Conservation (phyloP, 345 rosid species). For the Lepidium africanum region DNA sequence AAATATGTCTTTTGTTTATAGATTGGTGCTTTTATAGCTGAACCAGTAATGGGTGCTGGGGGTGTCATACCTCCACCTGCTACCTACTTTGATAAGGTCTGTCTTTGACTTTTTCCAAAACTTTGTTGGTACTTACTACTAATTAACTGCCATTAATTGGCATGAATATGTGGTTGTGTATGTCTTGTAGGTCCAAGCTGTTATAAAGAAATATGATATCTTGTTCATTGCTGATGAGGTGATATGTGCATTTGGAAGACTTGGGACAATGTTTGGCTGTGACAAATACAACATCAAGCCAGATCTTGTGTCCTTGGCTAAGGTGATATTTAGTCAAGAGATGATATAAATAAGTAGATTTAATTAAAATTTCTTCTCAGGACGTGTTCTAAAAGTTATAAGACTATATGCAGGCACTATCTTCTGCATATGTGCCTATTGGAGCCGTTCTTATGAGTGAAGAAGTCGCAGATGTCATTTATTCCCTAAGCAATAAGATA, state of each 20-base stretch:
- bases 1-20: constrained; percentile 18
- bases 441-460: constrained; percentile 87
- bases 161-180: background rate
- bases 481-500: constrained; percentile 90
- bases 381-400: background rate
- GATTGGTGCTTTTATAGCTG: constrained; percentile 97
- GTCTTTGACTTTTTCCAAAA: background rate
- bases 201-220: constrained; percentile 78
- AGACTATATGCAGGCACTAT: constrained; percentile 52
- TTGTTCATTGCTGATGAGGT: constrained; percentile 96
- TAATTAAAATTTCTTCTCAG: background rate
- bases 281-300: constrained; percentile 90
- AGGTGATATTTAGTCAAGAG: constrained; percentile 41
- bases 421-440: constrained; percentile 91
- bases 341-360: background rate
- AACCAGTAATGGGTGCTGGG: constrained; percentile 98
- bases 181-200: constrained; percentile 73
- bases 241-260: constrained; percentile 96
- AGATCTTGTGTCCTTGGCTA: constrained; percentile 80
- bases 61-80: constrained; percentile 96
- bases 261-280: constrained; percentile 91
- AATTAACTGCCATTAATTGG: background rate
- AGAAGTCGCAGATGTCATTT: constrained; percentile 72
- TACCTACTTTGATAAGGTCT: constrained; percentile 89
- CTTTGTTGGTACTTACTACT: background rate